phyloP scores from a whole-genome alignment of 495 filamentous ascomycete genomes.

The Neohortaea acidophila region DNA sequence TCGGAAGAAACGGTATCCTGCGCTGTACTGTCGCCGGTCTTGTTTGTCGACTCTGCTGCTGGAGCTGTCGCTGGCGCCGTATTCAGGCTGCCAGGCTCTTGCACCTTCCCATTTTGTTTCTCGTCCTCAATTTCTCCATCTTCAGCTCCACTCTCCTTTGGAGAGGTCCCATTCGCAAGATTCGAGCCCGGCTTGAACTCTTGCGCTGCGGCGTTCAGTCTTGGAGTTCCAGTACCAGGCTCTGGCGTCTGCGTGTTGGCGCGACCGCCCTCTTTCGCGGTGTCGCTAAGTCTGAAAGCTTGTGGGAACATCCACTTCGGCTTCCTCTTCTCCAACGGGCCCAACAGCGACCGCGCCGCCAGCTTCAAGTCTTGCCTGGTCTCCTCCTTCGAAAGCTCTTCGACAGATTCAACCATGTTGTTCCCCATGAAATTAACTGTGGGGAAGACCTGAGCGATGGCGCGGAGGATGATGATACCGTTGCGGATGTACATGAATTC shows the following conservation, averaged over 20 bases:
- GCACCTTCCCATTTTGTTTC: slow-evolving; percentile 4
- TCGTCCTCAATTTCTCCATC: slow-evolving; percentile 28
- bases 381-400: slow-evolving; percentile 48
- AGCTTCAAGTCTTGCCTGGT: slow-evolving; percentile 79
- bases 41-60: slow-evolving; percentile 1
- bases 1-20: neutral
- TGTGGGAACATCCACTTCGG: slow-evolving; percentile 76
- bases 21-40: neutral
- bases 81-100: neutral
- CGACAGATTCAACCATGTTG: slow-evolving; percentile 51
- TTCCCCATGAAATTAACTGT: slow-evolving; percentile 75
- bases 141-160: slow-evolving; percentile 18
- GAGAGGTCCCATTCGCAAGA: slow-evolving; percentile 9
- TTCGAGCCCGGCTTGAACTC: slow-evolving; percentile 20
- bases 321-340: slow-evolving; percentile 63
- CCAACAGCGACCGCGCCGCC: slow-evolving; percentile 68
- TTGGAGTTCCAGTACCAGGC: slow-evolving; percentile 5
- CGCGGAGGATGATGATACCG: slow-evolving; percentile 79
- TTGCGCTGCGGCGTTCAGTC: slow-evolving; percentile 20
- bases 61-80: slow-evolving; percentile 13
- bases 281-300: slow-evolving; percentile 38
- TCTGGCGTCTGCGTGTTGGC: slow-evolving; percentile 18
- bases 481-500: slow-evolving; percentile 99
- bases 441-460: slow-evolving; percentile 65
- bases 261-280: slow-evolving; percentile 3